Evolutionary conservation across 2,329 filamentous ascomycete species (phyloP).

Genomic region (Didymella exigua): DNA sequence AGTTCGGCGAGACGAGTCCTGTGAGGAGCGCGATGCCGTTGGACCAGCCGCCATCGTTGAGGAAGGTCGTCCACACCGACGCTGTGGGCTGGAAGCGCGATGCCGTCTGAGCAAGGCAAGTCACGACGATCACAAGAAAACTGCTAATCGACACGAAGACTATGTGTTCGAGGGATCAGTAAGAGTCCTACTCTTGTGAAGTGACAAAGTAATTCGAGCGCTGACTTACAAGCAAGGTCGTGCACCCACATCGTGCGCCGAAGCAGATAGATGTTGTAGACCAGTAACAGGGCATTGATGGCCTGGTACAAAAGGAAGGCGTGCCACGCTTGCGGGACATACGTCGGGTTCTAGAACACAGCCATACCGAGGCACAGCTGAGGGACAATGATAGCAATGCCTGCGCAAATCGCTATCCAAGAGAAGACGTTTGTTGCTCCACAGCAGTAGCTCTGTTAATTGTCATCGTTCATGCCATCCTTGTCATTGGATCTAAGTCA

Average conservation of each 20-base stretch:
- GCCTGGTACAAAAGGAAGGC: slow-evolving; percentile 23
- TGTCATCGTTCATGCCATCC: not conserved
- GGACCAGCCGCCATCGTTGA: slow-evolving; percentile 53
- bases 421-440: slow-evolving; percentile 25
- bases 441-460: slow-evolving; percentile 21
- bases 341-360: slow-evolving; percentile 15
- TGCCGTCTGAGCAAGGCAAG: slow-evolving; percentile 51
- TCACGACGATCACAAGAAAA: slow-evolving; percentile 56
- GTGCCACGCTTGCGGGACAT: slow-evolving; percentile 22
- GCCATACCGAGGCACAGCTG: slow-evolving; percentile 20
- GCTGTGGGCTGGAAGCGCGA: slow-evolving; percentile 30
- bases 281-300: slow-evolving; percentile 15
- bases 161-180: not conserved
- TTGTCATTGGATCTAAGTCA: not conserved
- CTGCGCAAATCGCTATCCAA: slow-evolving; percentile 23
- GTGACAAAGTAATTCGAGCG: not conserved
- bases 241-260: slow-evolving; percentile 28
- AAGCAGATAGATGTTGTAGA: slow-evolving; percentile 24
- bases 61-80: slow-evolving; percentile 53
- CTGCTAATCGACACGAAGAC: slow-evolving; percentile 28
- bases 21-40: slow-evolving; percentile 51
- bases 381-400: slow-evolving; percentile 24
- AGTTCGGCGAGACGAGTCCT: slow-evolving; percentile 32
- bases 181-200: too few species aligned
- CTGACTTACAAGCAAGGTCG: slow-evolving; percentile 22